phyloP scores from a whole-genome alignment of 306 rosid genomes.

The Chamaecrista fasciculata region DNA sequence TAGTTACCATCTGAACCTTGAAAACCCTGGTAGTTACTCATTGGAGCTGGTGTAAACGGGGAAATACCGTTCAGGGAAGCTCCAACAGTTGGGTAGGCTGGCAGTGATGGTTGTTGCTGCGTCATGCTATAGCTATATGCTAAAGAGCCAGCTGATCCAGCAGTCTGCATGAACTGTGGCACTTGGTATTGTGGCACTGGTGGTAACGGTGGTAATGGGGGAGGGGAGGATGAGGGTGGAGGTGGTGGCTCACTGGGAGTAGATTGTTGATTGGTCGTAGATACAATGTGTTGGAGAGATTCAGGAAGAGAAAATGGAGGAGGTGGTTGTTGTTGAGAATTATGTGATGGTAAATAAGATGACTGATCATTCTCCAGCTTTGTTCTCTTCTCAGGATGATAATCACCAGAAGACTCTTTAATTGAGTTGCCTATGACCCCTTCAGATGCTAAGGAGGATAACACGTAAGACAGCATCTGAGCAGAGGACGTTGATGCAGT shows the following conservation, averaged over 20 bases:
- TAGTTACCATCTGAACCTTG: conserved; percentile 61
- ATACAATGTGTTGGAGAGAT: conserved; percentile 33
- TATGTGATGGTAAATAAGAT: conserved; percentile 40
- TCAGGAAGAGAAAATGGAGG: conserved; percentile 48
- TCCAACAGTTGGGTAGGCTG: conserved; percentile 38
- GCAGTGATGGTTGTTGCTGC: conserved; percentile 39
- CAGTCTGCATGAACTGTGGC: conserved; percentile 51
- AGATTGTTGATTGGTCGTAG: conserved; percentile 43
- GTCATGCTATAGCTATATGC: conserved; percentile 49
- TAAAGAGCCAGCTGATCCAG: conserved; percentile 42
- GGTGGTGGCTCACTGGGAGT: conserved; percentile 52
- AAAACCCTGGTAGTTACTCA: conserved; percentile 50
- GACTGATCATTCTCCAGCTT: conserved; percentile 52
- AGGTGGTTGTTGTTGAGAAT: conserved; percentile 41
- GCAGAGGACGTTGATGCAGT: conserved; percentile 72
- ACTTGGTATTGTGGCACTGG: conserved; percentile 50
- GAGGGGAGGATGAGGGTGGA: conserved; percentile 59
- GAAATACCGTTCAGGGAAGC: conserved; percentile 41
- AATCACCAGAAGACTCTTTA: conserved; percentile 48
- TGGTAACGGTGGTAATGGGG: conserved; percentile 60
- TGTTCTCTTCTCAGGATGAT: conserved; percentile 54
- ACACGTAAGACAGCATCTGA: conserved; percentile 71
- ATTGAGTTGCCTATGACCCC: conserved; percentile 56
- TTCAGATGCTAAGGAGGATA: conserved; percentile 73
- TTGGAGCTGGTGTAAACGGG: conserved; percentile 38